Evolutionary conservation across 2,329 filamentous ascomycete genomes (phyloP), one percentile per base, ranked within the genome.

Genomic region (Lasiodiplodia sp.): DNA sequence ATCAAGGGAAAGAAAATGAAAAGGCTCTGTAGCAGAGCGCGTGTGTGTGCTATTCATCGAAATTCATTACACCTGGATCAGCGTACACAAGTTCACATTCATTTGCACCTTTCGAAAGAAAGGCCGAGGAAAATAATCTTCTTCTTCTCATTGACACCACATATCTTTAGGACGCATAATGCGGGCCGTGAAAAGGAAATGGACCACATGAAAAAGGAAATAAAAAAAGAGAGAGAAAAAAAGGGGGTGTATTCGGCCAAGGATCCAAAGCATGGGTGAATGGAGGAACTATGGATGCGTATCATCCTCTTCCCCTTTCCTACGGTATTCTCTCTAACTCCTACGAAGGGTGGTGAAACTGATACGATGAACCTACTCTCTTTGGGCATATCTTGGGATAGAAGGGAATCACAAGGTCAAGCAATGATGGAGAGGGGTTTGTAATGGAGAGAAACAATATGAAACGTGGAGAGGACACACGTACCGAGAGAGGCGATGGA

Each of bases 401-500:
- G 12, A n/a, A 28, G 18, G 18, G 18, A 34, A 56, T 56, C 23
- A 37, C 44, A 53, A 16, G 25, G 12, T 53, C 51, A 53, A 53
- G 51, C 51, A 28, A 28, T 53, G 51, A 53, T 21, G 51, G 51
- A 53, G 23, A 16, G 51, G 51, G n/a, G 44, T 44, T 10, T 21
- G 44, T 47, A 47, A 47, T 47, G 16, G 5, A 37, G 25, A 37
- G 16, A 34, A 37, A 31, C 28, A 31, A 38, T n/a, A 38, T 23
- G 55, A 57, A 14, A 57, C 14, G 38, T 4, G 6, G 21, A 52
- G 49, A 8, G 56, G 38, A 40, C n/a, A n/a, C n/a, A 60, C 56
- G 56, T 60, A 60, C 56, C 56, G 56, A 60, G 56, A 60, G 25
- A 44, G 16, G 28, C 18, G 28, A 7, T 21, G 44, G n/a, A 40